Evolutionary conservation across 257 asterid species (phyloP).

Genomic region (Phtheirospermum japonicum): DNA sequence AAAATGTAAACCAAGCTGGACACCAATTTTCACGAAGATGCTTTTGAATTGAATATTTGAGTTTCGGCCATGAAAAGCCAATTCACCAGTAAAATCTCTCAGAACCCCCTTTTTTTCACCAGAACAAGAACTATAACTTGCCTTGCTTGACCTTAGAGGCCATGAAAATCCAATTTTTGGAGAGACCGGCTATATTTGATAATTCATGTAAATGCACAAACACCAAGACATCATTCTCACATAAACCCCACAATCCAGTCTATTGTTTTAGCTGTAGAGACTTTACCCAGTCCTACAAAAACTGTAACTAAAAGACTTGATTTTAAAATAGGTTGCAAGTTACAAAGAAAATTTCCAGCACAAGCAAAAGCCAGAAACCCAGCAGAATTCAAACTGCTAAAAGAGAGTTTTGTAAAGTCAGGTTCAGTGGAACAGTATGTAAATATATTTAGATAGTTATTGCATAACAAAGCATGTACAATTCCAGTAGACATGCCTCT

Average conservation of each 20-base stretch:
- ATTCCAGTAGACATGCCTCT: slow-evolving; percentile 22
- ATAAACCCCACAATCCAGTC: too few relatives aligned
- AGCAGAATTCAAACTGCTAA: slow-evolving; percentile 9
- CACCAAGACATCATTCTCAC: too few relatives aligned
- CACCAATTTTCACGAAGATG: slow-evolving; percentile 11
- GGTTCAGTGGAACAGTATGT: slow-evolving; percentile 5
- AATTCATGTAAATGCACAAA: too few relatives aligned
- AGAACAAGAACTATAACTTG: neutral
- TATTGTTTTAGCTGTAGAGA: too few relatives aligned
- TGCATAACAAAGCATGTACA: slow-evolving; percentile 9
- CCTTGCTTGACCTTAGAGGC: too few relatives aligned
- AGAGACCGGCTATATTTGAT: too few relatives aligned
- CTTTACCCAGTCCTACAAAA: neutral
- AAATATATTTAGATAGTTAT: slow-evolving; percentile 3
- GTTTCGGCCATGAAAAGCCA: neutral
- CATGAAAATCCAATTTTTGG: too few relatives aligned
- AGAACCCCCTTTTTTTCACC: neutral
- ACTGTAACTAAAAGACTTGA: neutral
- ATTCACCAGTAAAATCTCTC: neutral
- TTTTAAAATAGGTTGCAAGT: slow-evolving; percentile 2
- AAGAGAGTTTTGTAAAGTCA: neutral
- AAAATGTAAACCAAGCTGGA: slow-evolving; percentile 6
- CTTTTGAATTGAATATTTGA: neutral
- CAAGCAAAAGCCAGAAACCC: slow-evolving; percentile 18
- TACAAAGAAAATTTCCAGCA: slow-evolving; percentile 1